Evolutionary conservation across 768 basidiomycete genomes (phyloP).

Genomic region (Auricularia heimuer): DNA sequence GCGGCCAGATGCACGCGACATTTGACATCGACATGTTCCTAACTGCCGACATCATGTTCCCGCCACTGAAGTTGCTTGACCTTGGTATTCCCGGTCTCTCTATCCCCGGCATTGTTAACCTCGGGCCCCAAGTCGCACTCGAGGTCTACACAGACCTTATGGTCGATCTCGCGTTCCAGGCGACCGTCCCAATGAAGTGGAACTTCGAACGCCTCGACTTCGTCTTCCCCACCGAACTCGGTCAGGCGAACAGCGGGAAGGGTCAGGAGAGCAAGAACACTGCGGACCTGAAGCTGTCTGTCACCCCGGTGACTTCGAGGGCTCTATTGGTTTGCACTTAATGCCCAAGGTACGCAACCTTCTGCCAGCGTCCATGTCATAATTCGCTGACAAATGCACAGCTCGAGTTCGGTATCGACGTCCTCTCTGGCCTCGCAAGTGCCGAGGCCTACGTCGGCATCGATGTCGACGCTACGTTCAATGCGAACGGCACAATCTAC

Average conservation of each 20-base stretch:
- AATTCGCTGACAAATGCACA: background rate
- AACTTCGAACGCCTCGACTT: background rate
- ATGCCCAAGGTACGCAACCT: background rate
- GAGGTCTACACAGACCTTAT: background rate
- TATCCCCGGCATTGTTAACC: background rate
- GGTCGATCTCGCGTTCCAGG: background rate
- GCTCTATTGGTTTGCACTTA: background rate
- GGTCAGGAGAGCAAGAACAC: background rate
- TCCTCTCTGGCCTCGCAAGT: background rate
- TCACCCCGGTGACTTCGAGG: background rate
- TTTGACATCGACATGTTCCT: background rate
- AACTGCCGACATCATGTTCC: background rate
- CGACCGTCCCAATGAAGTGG: background rate
- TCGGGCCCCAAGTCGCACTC: background rate
- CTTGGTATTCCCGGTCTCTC: background rate
- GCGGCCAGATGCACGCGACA: background rate
- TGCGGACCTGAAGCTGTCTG: background rate
- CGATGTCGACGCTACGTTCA: background rate
- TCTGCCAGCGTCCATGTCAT: background rate
- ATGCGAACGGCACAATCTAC: slow-evolving; percentile 1
- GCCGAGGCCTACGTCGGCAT: background rate
- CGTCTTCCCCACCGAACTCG: background rate
- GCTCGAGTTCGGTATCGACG: slow-evolving; percentile 1
- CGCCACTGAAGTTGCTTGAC: background rate
- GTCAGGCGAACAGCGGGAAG: background rate